A percentile compares a stretch with the other conserved stretches of the same genome.
These are phyloP conservation scores for Exophiala dermatitidis DNA, from an alignment of 2,329 filamentous ascomycete genomes.

Conservation along the genomic window DNA sequence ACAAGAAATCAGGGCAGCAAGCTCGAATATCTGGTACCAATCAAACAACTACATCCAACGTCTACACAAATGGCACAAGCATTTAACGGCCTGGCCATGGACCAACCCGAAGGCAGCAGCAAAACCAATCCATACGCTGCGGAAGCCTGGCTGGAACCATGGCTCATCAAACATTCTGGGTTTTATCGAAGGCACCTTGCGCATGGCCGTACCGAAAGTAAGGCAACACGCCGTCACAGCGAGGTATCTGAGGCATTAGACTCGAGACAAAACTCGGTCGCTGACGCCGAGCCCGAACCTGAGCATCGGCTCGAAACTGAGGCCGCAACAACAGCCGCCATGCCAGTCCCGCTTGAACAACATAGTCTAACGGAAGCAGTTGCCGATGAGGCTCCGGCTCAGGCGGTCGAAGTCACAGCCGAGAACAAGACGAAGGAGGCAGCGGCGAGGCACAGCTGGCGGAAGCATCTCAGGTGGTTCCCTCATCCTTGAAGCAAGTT, in stretches of 20 bases:
- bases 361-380: constrained; percentile 2
- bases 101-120: constrained; percentile 18
- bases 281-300: constrained; percentile 4
- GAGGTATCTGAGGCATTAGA: constrained; percentile 15
- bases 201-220: constrained; percentile 16
- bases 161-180: constrained; percentile 23
- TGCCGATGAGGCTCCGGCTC: background rate
- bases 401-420: background rate
- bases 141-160: constrained; percentile 24
- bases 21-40: background rate
- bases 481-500: constrained; percentile 14
- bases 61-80: constrained; percentile 17
- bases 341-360: constrained; percentile 16
- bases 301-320: constrained; percentile 20
- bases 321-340: constrained; percentile 5
- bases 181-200: constrained; percentile 25
- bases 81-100: constrained; percentile 20
- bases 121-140: constrained; percentile 19
- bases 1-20: background rate
- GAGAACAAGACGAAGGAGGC: constrained; percentile 8
- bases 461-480: constrained; percentile 17
- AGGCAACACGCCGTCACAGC: constrained; percentile 21
- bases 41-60: background rate
- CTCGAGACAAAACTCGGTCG: constrained; percentile 21
- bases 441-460: constrained; percentile 4